Conservation (phyloP, 352 stramenopile genomes). For the Globisporangium nunn region DNA sequence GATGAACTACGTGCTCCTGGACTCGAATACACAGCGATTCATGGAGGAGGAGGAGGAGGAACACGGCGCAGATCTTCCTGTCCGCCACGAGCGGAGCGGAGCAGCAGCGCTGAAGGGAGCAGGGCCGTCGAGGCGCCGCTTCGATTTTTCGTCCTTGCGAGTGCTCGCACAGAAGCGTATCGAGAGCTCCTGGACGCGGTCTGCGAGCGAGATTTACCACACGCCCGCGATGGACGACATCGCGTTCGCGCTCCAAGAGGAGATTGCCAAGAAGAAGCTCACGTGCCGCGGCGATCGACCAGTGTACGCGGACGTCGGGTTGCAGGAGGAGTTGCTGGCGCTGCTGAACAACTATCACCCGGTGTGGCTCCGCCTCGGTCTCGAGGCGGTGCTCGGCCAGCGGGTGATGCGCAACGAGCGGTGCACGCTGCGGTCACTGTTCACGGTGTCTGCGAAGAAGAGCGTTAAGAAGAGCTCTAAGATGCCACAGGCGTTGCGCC, state of each 20-base stretch:
- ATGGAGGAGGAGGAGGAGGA: conserved; percentile 23
- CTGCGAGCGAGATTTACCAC: conserved; percentile 57
- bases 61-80: conserved; percentile 8
- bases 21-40: conserved; percentile 37
- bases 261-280: conserved; percentile 71
- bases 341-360: conserved; percentile 90
- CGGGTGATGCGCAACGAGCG: conserved; percentile 49
- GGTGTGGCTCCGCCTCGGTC: conserved; percentile 85
- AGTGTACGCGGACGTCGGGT: conserved; percentile 86
- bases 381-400: conserved; percentile 83
- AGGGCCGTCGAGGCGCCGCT: conserved; percentile 10
- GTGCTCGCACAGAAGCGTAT: conserved; percentile 66
- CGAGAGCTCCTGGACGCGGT: conserved; percentile 53
- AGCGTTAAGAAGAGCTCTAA: conserved; percentile 19
- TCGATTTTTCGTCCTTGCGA: conserved; percentile 68
- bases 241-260: conserved; percentile 55
- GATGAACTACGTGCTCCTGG: conserved; percentile 83
- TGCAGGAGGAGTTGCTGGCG: conserved; percentile 79
- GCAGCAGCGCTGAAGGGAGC: conserved; percentile 1
- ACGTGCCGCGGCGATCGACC: conserved; percentile 80
- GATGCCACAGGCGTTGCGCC: conserved; percentile 48
- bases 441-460: conserved; percentile 22
- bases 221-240: conserved; percentile 42
- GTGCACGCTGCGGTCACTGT: conserved; percentile 46
- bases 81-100: neutral